Evolutionary conservation across 1,139 yeast species (phyloP).

Genomic region (Hansenula sp.): DNA sequence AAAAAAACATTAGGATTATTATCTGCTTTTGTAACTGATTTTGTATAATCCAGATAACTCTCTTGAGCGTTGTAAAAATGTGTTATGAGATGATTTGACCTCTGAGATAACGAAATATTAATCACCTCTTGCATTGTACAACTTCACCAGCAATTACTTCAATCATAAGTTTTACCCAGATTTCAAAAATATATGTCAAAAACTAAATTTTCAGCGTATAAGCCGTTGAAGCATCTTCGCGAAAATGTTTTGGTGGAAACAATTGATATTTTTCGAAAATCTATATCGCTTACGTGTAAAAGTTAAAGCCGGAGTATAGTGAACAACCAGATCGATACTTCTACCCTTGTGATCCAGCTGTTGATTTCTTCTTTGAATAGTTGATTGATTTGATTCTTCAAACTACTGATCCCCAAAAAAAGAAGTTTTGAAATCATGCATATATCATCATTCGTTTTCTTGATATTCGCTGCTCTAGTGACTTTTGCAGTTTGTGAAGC

Average conservation of each 20-base stretch:
- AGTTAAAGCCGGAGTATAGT: no score
- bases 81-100: constrained; percentile 67
- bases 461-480: background rate
- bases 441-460: background rate
- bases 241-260: no score
- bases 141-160: no score
- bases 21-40: constrained; percentile 25
- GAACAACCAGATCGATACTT: no score
- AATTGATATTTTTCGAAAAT: no score
- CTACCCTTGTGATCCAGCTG: no score
- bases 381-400: no score
- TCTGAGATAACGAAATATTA: constrained; percentile 65
- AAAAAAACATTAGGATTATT: constrained; percentile 44
- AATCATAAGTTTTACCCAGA: no score
- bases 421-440: background rate
- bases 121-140: constrained; percentile 63
- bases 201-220: no score
- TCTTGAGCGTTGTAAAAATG: constrained; percentile 84
- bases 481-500: constrained; percentile 11
- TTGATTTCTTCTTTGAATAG: no score
- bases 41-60: constrained; percentile 51
- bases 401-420: background rate
- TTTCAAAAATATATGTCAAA: no score
- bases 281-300: background rate
- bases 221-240: background rate